Percentiles rank a stretch among this genome's conserved stretches.
Evolutionary conservation across 2,329 filamentous ascomycete genomes (phyloP).

Genomic region (Penicillium sp.): DNA sequence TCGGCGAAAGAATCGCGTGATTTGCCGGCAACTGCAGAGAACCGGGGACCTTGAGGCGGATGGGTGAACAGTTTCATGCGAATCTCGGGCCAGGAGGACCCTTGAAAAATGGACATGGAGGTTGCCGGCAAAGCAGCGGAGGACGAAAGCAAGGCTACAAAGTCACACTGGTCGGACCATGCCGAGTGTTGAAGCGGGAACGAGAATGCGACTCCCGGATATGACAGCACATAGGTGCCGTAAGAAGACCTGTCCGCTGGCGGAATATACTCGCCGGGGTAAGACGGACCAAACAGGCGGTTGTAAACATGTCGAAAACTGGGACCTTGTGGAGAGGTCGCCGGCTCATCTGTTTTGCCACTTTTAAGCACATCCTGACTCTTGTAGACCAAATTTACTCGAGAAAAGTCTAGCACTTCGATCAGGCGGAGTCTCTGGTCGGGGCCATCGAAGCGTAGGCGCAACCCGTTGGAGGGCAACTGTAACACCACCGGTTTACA

Average conservation of each 20-base stretch:
- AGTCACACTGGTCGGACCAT: constrained; percentile 74
- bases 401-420: constrained; percentile 87
- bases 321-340: constrained; percentile 58
- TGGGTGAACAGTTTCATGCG: constrained; percentile 75
- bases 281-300: constrained; percentile 88
- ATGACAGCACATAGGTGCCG: constrained; percentile 87
- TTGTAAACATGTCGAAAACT: constrained; percentile 90
- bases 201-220: constrained; percentile 90
- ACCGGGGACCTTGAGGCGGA: constrained; percentile 71
- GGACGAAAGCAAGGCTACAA: constrained; percentile 81
- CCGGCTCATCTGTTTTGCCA: constrained; percentile 34
- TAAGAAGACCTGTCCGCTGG: constrained; percentile 56
- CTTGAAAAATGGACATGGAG: constrained; percentile 88
- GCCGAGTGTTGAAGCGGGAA: constrained; percentile 75
- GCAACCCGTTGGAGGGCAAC: constrained; percentile 82
- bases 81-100: constrained; percentile 85
- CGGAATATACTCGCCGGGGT: constrained; percentile 86
- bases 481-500: constrained; percentile 71
- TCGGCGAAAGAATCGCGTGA: constrained; percentile 80
- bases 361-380: constrained; percentile 73
- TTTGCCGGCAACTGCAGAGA: constrained; percentile 67
- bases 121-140: constrained; percentile 73
- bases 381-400: constrained; percentile 80
- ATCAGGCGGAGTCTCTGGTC: constrained; percentile 90
- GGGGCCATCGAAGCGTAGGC: constrained; percentile 87